These are phyloP conservation scores for Tetrahymena thermophila DNA, from an alignment of 73 alveolate species.

Conservation along the genomic window DNA sequence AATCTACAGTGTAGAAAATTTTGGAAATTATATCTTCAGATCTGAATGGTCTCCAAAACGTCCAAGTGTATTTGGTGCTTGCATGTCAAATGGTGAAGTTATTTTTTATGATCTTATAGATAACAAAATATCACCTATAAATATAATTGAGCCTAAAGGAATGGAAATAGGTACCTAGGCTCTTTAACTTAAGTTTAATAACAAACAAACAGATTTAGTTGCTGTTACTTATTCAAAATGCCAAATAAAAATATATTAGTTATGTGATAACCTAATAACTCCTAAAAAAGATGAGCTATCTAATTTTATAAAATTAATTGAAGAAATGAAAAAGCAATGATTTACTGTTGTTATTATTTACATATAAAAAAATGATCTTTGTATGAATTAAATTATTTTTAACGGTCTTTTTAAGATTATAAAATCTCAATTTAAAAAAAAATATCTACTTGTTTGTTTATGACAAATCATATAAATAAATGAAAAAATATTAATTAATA, in stretches of 20 bases:
- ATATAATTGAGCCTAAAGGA: not conserved
- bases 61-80: slow-evolving; percentile 75
- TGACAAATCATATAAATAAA: too few species aligned
- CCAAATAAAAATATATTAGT: slow-evolving; percentile 14
- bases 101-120: slow-evolving; percentile 55
- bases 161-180: slow-evolving; percentile 20
- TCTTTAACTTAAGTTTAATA: slow-evolving; percentile 14
- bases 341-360: too few species aligned
- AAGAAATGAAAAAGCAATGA: not conserved
- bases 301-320: not conserved
- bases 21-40: slow-evolving; percentile 46
- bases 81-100: slow-evolving; percentile 52
- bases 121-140: not conserved
- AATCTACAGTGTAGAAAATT: slow-evolving; percentile 55
- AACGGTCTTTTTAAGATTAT: too few species aligned
- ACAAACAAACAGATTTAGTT: slow-evolving; percentile 29
- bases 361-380: too few species aligned
- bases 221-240: slow-evolving; percentile 26
- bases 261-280: slow-evolving; percentile 23
- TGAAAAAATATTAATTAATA: too few species aligned
- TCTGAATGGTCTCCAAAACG: slow-evolving; percentile 63
- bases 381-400: too few species aligned
- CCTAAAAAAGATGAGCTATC: slow-evolving; percentile 15
- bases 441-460: too few species aligned
- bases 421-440: too few species aligned